These are phyloP conservation scores for Aspergillus coremiiformis DNA, from an alignment of 495 filamentous ascomycete genomes.

Conservation along the genomic window DNA sequence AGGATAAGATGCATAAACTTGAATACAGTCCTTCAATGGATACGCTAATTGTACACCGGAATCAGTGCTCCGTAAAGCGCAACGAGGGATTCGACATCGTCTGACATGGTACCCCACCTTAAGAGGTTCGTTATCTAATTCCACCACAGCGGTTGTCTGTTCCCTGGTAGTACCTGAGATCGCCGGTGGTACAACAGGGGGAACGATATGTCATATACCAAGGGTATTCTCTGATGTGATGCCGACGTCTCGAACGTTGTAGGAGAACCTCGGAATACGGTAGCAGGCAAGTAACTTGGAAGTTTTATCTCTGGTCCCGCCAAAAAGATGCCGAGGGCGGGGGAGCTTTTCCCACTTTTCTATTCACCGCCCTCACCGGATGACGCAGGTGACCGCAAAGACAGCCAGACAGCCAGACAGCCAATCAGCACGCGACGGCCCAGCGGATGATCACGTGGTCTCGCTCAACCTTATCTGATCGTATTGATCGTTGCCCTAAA, in stretches of 20 bases:
- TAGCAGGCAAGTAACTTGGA: too few species aligned
- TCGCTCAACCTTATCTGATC: not conserved
- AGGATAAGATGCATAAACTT: too few species aligned
- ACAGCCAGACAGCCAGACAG: too few species aligned
- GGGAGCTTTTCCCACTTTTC: too few species aligned
- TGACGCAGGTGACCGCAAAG: not conserved
- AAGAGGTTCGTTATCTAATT: not conserved
- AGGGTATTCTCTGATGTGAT: not conserved
- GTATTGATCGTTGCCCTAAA: not conserved
- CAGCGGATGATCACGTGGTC: not conserved
- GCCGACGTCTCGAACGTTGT: constrained; percentile 3
- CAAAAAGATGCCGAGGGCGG: constrained; percentile 12
- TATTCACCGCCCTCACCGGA: not conserved
- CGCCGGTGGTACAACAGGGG: not conserved
- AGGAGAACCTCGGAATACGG: too few species aligned
- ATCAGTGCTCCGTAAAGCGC: not conserved
- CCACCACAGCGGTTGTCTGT: not conserved
- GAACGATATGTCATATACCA: not conserved
- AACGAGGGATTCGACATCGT: not conserved
- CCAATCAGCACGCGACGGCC: not conserved
- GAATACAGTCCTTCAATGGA: too few species aligned
- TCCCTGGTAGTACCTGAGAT: not conserved
- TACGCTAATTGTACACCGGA: not conserved
- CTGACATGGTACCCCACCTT: not conserved
- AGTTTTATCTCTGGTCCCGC: not conserved